Conservation (phyloP, 495 filamentous ascomycete genomes). For the Aspergillus cavernicola region DNA sequence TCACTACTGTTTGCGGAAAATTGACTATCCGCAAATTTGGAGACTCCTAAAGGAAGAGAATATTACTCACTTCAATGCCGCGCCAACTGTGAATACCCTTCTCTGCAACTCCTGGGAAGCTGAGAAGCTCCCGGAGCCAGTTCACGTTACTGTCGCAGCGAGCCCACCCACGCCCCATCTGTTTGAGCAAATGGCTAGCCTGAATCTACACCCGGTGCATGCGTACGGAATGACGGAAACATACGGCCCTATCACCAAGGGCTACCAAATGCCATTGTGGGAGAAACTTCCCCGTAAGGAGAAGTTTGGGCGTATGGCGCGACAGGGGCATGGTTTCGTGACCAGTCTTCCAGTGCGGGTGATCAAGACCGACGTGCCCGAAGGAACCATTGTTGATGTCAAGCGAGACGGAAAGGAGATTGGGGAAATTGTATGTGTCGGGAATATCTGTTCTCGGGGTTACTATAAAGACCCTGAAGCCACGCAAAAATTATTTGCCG, state of each 20-base stretch:
- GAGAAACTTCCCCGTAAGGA: constrained; percentile 64
- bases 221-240: constrained; percentile 95
- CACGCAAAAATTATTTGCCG: constrained; percentile 81
- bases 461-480: constrained; percentile 91
- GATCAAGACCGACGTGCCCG: constrained; percentile 69
- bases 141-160: constrained; percentile 89
- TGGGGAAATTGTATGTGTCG: constrained; percentile 85
- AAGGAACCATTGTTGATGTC: constrained; percentile 71
- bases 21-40: constrained; percentile 95
- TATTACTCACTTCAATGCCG: constrained; percentile 93
- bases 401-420: constrained; percentile 79
- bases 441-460: constrained; percentile 88
- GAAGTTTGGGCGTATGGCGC: constrained; percentile 80
- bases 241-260: constrained; percentile 93
- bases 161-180: constrained; percentile 83
- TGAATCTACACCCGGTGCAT: constrained; percentile 90
- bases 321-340: constrained; percentile 91
- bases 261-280: constrained; percentile 84
- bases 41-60: constrained; percentile 72
- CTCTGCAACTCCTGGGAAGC: constrained; percentile 77
- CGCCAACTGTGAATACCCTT: constrained; percentile 93
- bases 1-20: constrained; percentile 90
- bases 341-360: constrained; percentile 78
- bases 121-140: constrained; percentile 59
- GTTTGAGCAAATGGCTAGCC: constrained; percentile 83